These are phyloP conservation scores for Gossypium thurberi DNA, from an alignment of 345 rosid genomes.

Conservation along the genomic window DNA sequence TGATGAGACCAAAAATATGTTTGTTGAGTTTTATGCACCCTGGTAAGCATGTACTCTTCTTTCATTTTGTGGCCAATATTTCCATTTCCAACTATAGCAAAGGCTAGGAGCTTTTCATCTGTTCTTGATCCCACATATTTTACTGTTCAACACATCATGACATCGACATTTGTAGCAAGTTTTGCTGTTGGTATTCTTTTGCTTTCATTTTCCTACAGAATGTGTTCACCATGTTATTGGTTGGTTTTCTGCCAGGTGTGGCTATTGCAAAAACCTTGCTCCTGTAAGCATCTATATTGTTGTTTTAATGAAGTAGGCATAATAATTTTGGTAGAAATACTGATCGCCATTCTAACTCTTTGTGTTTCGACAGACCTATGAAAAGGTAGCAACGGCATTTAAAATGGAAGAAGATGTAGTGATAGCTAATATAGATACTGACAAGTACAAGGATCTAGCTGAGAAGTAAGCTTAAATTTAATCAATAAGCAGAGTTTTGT, in stretches of 20 bases:
- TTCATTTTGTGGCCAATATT: not conserved
- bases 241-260: conserved; percentile 64
- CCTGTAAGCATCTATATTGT: conserved; percentile 51
- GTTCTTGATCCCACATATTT: not conserved
- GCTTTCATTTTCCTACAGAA: not conserved
- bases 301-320: not conserved
- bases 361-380: conserved; percentile 51
- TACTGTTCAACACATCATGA: not conserved
- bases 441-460: conserved; percentile 63
- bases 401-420: conserved; percentile 70
- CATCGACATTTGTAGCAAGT: not conserved
- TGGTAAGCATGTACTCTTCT: conserved; percentile 39
- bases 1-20: conserved; percentile 79
- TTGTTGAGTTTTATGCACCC: conserved; percentile 96
- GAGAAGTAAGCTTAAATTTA: conserved; percentile 55
- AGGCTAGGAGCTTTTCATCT: not conserved
- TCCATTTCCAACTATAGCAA: not conserved
- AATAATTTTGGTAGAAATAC: not conserved
- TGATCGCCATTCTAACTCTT: not conserved
- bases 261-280: conserved; percentile 93
- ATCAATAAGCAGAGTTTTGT: not conserved
- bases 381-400: conserved; percentile 84
- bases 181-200: not conserved
- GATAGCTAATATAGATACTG: conserved; percentile 91
- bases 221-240: conserved; percentile 8